A percentile compares a stretch with the other conserved stretches of the same genome.
These are phyloP conservation scores for Eucalyptus cloeziana DNA, from an alignment of 345 rosid species.

Conservation along the genomic window DNA sequence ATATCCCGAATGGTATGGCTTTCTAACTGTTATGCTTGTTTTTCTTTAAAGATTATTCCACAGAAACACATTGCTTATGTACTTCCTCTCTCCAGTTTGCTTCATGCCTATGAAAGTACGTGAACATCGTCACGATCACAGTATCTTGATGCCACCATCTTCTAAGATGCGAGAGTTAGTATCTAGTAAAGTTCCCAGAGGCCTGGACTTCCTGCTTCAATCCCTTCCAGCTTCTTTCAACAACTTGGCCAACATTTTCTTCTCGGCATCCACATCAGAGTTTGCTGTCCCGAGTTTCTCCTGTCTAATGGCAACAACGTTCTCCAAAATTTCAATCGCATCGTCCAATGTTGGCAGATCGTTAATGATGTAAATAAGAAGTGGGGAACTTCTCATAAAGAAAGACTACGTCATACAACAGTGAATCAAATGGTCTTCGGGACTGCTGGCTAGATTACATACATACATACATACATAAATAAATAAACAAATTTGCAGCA, in stretches of 20 bases:
- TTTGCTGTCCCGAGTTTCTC: too few species aligned
- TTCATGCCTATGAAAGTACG: not conserved
- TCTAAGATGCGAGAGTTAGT: too few species aligned
- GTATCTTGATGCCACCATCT: too few species aligned
- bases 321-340: conserved; percentile 14
- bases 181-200: too few species aligned
- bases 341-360: conserved; percentile 5
- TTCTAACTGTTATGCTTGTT: not conserved
- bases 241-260: conserved; percentile 17
- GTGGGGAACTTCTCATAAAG: not conserved
- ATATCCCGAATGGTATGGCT: not conserved
- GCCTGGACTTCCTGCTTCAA: too few species aligned
- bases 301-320: too few species aligned
- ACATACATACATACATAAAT: too few species aligned
- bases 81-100: not conserved
- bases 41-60: not conserved
- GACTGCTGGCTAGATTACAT: not conserved
- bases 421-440: not conserved
- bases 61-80: not conserved
- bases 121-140: too few species aligned
- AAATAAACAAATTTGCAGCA: not conserved
- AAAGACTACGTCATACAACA: not conserved
- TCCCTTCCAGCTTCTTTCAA: not conserved
- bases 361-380: not conserved
- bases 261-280: not conserved